Evolutionary conservation across 1,139 yeast genomes (phyloP), one percentile per base, ranked within the genome.

Genomic region (Yamadazyma sp.): DNA sequence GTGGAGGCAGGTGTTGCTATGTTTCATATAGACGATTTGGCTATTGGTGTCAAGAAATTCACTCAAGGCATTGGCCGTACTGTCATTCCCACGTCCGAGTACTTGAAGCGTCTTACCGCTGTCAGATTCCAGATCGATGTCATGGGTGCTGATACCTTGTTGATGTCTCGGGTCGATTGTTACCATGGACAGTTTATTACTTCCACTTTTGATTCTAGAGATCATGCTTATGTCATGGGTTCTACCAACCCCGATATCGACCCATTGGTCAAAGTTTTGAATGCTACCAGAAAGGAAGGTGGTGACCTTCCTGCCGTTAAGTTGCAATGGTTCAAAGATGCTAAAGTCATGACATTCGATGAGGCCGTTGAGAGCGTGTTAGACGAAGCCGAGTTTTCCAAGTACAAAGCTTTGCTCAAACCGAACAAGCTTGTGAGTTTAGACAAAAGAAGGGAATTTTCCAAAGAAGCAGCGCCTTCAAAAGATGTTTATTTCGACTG

Each of bases 1-100:
- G 83, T 80, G 14, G 86, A 80, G 53, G 65, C 72, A 17, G 86
- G 86, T 16, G 84, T 84, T 2, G 80, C 85, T 9, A 84, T 78
- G 31, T 75, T 80, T 34, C 86, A 80, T 52, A 58, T 78, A 22
- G 86, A 80, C 47, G 86, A 80, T 54, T 83, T 78, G 53, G 62
- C 79, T 29, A 82, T 77, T 46, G 86, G 85, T 24, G 81, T 82
- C 34, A 80, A 80, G 59, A 76, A 78, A 52, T 80, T 84, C 56
- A 84, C 85, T 2, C 85, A 79, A 52, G 59, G 78, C 34, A 77
- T 81, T 24, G 85, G 86, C 11, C 78, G 80, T 46, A 82, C 80
- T 2, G 51, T 80, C 21, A 84, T 80, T 10, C 85, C 86, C 16
- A 75, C 82, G 2, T 68, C 77, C 4, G 76, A 79, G 16, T 83